Conservation (phyloP, 352 stramenopile genomes). For the Phytophthora ramorum region DNA sequence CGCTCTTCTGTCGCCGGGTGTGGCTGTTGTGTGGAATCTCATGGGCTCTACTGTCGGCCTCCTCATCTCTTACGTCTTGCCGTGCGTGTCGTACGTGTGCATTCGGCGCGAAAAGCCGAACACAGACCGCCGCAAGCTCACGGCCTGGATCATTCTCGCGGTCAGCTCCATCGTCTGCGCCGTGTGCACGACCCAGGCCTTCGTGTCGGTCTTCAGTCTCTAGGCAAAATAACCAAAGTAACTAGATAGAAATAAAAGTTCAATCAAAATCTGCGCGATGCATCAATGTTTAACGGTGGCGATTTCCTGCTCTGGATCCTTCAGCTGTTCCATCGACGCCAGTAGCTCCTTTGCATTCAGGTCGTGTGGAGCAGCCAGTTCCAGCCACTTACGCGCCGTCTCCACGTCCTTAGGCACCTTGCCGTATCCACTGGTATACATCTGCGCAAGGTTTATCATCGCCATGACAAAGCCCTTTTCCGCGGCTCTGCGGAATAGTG, state of each 20-base stretch:
- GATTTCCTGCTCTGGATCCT: conserved; percentile 8
- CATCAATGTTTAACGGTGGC: conserved; percentile 16
- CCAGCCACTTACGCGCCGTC: conserved; percentile 76
- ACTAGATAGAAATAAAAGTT: conserved; percentile 23
- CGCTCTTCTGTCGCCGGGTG: conserved; percentile 75
- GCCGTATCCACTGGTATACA: conserved; percentile 79
- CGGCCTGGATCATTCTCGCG: conserved; percentile 82
- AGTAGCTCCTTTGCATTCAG: conserved; percentile 82
- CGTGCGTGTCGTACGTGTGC: conserved; percentile 86
- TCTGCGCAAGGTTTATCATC: conserved; percentile 89
- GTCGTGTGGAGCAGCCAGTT: conserved; percentile 77
- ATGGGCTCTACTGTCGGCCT: conserved; percentile 89
- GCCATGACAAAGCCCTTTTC: conserved; percentile 88
- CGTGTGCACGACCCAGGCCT: conserved; percentile 77
- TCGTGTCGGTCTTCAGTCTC: conserved; percentile 47
- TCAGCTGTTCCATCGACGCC: conserved; percentile 36
- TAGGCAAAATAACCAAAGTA: conserved; percentile 22
- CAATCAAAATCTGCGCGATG: conserved; percentile 12
- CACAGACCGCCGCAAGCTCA: conserved; percentile 70
- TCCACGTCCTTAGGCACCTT: conserved; percentile 69
- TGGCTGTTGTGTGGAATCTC: conserved; percentile 91
- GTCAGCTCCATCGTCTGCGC: conserved; percentile 74
- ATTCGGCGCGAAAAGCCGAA: conserved; percentile 81
- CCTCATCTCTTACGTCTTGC: conserved; percentile 89
- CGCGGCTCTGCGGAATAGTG: conserved; percentile 74